Percentiles rank a stretch among this genome's conserved stretches.
These are phyloP conservation scores for Microdochium paspali DNA, from an alignment of 2,329 filamentous ascomycete species.

Conservation along the genomic window DNA sequence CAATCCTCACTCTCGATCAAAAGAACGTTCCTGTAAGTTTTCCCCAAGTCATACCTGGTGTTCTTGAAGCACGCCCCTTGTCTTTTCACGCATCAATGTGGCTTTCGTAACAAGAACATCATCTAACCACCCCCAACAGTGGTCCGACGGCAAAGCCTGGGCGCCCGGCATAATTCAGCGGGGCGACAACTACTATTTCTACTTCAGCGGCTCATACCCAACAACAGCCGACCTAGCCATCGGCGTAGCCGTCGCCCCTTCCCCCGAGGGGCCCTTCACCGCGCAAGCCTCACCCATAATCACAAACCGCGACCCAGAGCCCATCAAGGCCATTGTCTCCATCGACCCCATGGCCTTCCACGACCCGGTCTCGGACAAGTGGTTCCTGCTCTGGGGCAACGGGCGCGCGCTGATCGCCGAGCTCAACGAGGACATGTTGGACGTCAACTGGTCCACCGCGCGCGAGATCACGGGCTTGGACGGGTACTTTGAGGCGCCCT, in stretches of 20 bases:
- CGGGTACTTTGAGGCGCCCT: slow-evolving; percentile 32
- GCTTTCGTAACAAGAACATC: no score
- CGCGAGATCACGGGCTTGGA: slow-evolving; percentile 23
- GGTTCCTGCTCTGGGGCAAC: slow-evolving; percentile 55
- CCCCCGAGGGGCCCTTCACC: slow-evolving; percentile 50
- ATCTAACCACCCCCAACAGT: no score
- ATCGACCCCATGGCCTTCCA: slow-evolving; percentile 55
- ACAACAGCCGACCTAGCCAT: slow-evolving; percentile 47
- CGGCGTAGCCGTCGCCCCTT: slow-evolving; percentile 47
- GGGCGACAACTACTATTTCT: slow-evolving; percentile 55
- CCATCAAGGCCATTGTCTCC: slow-evolving; percentile 25
- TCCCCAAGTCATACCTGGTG: no score
- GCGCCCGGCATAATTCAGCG: slow-evolving; percentile 53
- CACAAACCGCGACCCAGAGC: slow-evolving; percentile 34
- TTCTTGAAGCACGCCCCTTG: no score
- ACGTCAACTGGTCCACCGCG: slow-evolving; percentile 26
- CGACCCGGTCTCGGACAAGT: slow-evolving; percentile 45
- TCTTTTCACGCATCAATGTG: no score
- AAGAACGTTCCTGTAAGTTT: slow-evolving; percentile 36
- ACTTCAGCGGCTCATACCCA: slow-evolving; percentile 43
- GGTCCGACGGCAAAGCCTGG: slow-evolving; percentile 59
- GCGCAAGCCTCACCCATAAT: slow-evolving; percentile 44
- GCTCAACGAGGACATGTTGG: slow-evolving; percentile 34
- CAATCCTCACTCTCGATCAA: slow-evolving; percentile 35
- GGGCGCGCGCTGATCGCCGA: slow-evolving; percentile 29